Evolutionary conservation across 2,329 filamentous ascomycete species (phyloP).

Genomic region (Colletotrichum musicola): DNA sequence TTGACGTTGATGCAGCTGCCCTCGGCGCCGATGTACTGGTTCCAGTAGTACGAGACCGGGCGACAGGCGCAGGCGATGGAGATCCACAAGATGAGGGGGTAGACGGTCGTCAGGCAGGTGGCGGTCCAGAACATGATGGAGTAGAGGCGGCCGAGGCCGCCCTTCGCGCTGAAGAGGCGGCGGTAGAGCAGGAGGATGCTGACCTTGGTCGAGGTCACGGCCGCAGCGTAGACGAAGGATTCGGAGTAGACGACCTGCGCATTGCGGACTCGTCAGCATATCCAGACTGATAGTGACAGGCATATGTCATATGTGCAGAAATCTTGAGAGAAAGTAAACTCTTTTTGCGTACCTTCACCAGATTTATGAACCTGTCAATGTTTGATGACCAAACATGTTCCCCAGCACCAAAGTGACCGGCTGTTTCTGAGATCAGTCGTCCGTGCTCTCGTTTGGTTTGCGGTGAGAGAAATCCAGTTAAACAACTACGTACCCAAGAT

Average conservation of each 20-base stretch:
- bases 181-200: constrained; percentile 35
- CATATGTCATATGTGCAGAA: too few relatives aligned
- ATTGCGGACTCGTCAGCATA: background rate
- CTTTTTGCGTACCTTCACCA: background rate
- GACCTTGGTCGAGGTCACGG: constrained; percentile 30
- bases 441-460: too few relatives aligned
- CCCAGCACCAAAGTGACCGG: background rate
- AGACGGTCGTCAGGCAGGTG: constrained; percentile 10
- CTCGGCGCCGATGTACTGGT: constrained; percentile 17
- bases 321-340: background rate
- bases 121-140: constrained; percentile 18
- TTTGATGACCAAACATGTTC: constrained; percentile 8
- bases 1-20: constrained; percentile 26
- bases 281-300: background rate
- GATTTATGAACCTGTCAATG: background rate
- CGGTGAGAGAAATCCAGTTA: too few relatives aligned
- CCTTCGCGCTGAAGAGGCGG: constrained; percentile 15
- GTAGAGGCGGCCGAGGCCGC: background rate
- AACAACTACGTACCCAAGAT: constrained; percentile 1
- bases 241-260: constrained; percentile 32
- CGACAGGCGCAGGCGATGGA: constrained; percentile 28
- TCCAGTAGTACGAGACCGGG: constrained; percentile 28
- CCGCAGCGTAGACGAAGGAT: constrained; percentile 30
- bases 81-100: constrained; percentile 31
- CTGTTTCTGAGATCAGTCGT: background rate